Percentiles rank a stretch among this genome's conserved stretches.
Evolutionary conservation across 164 flowering plant species (phyloP).

Genomic region (Warburgia ugandensis): DNA sequence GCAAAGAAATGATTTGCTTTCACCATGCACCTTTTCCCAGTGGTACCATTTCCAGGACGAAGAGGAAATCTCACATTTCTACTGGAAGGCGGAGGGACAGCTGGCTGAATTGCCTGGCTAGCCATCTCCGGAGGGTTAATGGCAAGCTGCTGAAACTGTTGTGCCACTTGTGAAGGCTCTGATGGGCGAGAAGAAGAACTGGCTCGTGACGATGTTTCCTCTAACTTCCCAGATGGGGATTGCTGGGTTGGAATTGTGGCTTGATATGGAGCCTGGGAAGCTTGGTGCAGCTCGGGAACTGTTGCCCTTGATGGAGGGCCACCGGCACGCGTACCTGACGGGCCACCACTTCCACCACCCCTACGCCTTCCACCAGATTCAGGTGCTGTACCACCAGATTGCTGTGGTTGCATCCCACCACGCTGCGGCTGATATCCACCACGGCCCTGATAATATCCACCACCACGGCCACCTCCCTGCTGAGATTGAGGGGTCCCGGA

Average conservation of each 20-base stretch:
- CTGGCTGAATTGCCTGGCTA: conserved; percentile 30
- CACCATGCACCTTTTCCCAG: conserved; percentile 56
- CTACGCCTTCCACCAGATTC: conserved; percentile 32
- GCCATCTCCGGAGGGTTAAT: conserved; percentile 3
- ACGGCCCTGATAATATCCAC: conserved; percentile 13
- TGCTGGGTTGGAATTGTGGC: conserved; percentile 33
- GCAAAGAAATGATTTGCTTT: conserved; percentile 87
- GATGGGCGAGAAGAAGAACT: conserved; percentile 24
- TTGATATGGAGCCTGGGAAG: conserved; percentile 38
- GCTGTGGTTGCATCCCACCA: conserved; percentile 22
- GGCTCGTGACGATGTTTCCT: conserved; percentile 25
- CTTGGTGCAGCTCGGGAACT: conserved; percentile 89
- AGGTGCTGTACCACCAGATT: conserved; percentile 11
- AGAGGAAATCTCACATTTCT: conserved; percentile 62
- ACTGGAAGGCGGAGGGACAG: conserved; percentile 29
- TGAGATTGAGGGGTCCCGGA: conserved; percentile 5
- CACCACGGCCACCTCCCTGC: conserved; percentile 16
- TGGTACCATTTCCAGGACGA: conserved; percentile 67
- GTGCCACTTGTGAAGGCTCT: conserved; percentile 13
- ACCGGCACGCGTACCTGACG: conserved; percentile 29
- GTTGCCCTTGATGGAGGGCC: conserved; percentile 39
- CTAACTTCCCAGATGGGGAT: conserved; percentile 14
- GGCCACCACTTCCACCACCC: conserved; percentile 33
- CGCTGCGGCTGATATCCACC: conserved; percentile 18
- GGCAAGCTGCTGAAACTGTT: conserved; percentile 32